Evolutionary conservation across 2,329 filamentous ascomycete species (phyloP), one percentile per base, ranked within the genome.

Genomic region (Sarocladium kiliense): DNA sequence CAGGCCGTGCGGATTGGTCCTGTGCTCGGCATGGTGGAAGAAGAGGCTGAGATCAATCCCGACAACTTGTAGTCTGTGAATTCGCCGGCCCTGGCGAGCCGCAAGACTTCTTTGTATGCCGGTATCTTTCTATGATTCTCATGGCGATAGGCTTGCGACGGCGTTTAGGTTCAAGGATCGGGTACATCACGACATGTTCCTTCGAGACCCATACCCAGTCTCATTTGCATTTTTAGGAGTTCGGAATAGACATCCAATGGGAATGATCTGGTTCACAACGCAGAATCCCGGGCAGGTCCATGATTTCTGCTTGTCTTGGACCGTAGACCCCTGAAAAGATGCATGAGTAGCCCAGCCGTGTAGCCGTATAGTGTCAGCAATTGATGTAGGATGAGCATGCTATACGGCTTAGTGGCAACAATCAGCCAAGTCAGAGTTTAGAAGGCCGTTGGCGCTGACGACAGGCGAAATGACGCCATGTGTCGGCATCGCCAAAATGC

Each of bases 211-310:
- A 23, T 36, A 23, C 10, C 18, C 26, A 3, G 47, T 36, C 18
- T n/a, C 18, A 19, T 32, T 16, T 51, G 47, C 47, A 51, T 51
- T 51, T n/a, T 18, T 21, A 51, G 47, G 47, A 32, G 47, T 51
- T 51, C 7, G 30, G 30, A 27, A 23, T 51, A 51, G 47, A 51
- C 18, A n/a, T n/a, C 14, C n/a, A 27, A 49, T 27, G n/a, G 30
- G 18, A 7, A 16, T n/a, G 11, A 39, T 5, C 36, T 9, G 7
- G 7, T 9, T 32, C 30, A 32, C 30, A 7, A 12, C 30, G 30
- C 30, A 32, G 12, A 32, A 12, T 32, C 30, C 30, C 30, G 30
- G 6, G 7, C 30, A 32, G 30, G 30, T 7, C 30, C 30, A 12
- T 32, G 30, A 32, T 12, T 32, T 32, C 7, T 32, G 30, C 7